phyloP scores from a whole-genome alignment of 768 basidiomycete genomes.

The Suillus alpinus region DNA sequence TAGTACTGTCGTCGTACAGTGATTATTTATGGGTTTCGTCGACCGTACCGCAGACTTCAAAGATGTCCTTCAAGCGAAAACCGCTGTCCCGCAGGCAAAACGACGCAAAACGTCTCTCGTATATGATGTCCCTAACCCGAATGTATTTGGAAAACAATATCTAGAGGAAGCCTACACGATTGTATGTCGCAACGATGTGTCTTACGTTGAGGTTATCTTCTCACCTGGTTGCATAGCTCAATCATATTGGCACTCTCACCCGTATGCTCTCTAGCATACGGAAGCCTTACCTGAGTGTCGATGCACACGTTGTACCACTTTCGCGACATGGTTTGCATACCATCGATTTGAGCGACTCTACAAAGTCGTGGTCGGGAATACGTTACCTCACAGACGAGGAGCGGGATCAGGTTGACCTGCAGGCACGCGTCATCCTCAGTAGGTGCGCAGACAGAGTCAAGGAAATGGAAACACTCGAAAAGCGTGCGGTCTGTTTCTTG shows the following conservation, averaged over 20 bases:
- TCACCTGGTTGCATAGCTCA: slow-evolving; percentile 45
- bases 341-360: slow-evolving; percentile 53
- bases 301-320: slow-evolving; percentile 52
- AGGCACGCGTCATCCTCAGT: slow-evolving; percentile 81
- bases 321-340: slow-evolving; percentile 48
- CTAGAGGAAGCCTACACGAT: slow-evolving; percentile 74
- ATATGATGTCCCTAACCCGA: slow-evolving; percentile 35
- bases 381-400: slow-evolving; percentile 84
- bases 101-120: slow-evolving; percentile 45
- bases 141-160: slow-evolving; percentile 60
- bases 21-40: slow-evolving; percentile 48
- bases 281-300: slow-evolving; percentile 83
- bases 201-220: background rate
- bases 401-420: slow-evolving; percentile 92
- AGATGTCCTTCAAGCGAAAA: slow-evolving; percentile 46
- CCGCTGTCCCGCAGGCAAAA: slow-evolving; percentile 41
- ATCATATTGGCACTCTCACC: slow-evolving; percentile 67
- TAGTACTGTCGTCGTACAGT: slow-evolving; percentile 2
- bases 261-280: slow-evolving; percentile 75
- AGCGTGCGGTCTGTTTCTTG: slow-evolving; percentile 55
- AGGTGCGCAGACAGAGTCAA: slow-evolving; percentile 85
- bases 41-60: slow-evolving; percentile 67
- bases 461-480: slow-evolving; percentile 85
- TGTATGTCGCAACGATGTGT: slow-evolving; percentile 32
- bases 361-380: slow-evolving; percentile 59